Evolutionary conservation across 75 land plant genomes (phyloP), one percentile per base, ranked within the genome.

Genomic region (Ceratopteris richardii): DNA sequence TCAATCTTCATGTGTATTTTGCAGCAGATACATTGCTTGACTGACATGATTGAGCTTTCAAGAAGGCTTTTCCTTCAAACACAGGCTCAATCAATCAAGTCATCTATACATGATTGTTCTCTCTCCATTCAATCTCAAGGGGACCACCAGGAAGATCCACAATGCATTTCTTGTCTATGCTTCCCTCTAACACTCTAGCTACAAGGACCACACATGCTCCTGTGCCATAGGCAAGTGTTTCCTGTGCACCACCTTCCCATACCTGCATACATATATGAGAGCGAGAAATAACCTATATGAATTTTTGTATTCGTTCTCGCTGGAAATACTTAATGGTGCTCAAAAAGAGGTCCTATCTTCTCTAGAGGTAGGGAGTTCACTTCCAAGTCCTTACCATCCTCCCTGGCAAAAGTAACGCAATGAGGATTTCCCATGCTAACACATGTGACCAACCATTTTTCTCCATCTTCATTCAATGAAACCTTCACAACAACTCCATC

Each of bases 401-500:
- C 69, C 52, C 61, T 57, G 20, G 89, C 67, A 73, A 89, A 94
- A 11, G 85, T 77, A 24, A 94, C 72, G 67, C 98, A 94, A 54
- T 94, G 98, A 23, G 98, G 98, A 62, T 94, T 94, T 37, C 98
- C 98, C 98, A 94, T 94, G 77, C 98, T 94, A 16, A 94, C 96
- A 79, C 98, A 94, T 7, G 96, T 94, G 31, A 90, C 96, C 64
- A 57, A 73, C 96, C 96, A 94, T 16, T 57, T 74, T 46, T 64
- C 51, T 57, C 85, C 83, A 63, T 83, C 85, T 28, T 90, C 81
- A 9, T 60, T 58, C 64, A 94, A 67, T 25, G 71, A 83, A 42
- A 78, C 70, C 46, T 77, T 82, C 9, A 89, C 82, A 41, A 81
- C 96, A 29, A 77, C 77, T 37, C 82, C 83, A 62, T 73, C 73